Conservation (phyloP, 495 filamentous ascomycete species). For the Neurospora sp. region DNA sequence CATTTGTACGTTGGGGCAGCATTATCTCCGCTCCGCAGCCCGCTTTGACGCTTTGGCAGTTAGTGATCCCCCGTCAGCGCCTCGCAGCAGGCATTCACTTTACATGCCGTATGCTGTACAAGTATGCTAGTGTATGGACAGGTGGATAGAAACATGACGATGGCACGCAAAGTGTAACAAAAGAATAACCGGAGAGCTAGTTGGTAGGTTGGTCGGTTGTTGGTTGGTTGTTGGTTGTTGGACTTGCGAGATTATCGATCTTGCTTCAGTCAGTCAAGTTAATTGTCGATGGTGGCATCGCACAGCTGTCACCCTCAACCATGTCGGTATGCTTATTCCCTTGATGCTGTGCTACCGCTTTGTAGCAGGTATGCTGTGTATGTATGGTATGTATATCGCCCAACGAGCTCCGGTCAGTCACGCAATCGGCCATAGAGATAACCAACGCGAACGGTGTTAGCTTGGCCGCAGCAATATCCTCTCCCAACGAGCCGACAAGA, state of each 20-base stretch:
- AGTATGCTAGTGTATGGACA: background rate
- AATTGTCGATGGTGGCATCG: background rate
- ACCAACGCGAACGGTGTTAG: background rate
- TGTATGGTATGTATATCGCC: background rate
- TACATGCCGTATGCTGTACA: background rate
- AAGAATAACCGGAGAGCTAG: background rate
- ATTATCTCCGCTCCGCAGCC: background rate
- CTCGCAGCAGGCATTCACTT: background rate
- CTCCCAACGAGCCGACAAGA: background rate
- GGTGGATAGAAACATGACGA: background rate
- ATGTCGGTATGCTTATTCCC: background rate
- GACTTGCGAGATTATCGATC: background rate
- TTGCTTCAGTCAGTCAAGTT: background rate
- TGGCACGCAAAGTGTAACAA: background rate
- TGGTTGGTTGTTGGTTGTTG: background rate
- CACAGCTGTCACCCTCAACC: background rate
- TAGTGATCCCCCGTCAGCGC: background rate
- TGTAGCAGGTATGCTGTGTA: background rate
- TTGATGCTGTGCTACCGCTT: background rate
- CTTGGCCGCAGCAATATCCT: background rate
- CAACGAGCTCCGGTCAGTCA: background rate
- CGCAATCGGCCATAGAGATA: background rate
- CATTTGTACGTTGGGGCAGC: background rate
- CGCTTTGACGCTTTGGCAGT: background rate
- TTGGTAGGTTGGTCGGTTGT: background rate